Evolutionary conservation across 768 basidiomycete genomes (phyloP).

Genomic region (Pleurotus salmoneostramineus): DNA sequence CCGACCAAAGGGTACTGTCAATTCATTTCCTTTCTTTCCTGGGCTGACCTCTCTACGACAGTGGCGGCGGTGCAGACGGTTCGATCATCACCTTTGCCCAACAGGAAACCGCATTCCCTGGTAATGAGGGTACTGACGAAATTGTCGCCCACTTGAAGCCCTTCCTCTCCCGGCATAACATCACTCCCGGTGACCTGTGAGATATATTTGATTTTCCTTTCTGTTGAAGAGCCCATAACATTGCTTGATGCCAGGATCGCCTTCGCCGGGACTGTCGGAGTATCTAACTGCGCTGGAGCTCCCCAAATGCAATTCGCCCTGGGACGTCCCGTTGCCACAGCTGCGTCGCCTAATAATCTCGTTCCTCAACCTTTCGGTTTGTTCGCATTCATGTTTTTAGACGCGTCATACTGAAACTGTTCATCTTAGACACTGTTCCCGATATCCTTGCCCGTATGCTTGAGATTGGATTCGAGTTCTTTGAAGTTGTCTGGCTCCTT

Average conservation of each 20-base stretch:
- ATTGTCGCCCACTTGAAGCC: slow-evolving; percentile 31
- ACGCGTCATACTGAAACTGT: background rate
- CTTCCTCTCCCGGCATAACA: slow-evolving; percentile 28
- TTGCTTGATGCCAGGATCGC: slow-evolving; percentile 27
- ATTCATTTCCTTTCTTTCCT: background rate
- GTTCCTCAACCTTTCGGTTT: slow-evolving; percentile 24
- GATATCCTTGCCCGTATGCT: slow-evolving; percentile 17
- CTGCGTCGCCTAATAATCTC: slow-evolving; percentile 23
- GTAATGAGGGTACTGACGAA: slow-evolving; percentile 40
- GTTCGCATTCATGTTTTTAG: background rate
- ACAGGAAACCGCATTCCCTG: slow-evolving; percentile 35
- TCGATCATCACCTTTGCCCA: slow-evolving; percentile 42
- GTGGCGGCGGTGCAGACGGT: slow-evolving; percentile 45
- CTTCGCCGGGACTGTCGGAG: slow-evolving; percentile 39
- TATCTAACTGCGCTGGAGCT: slow-evolving; percentile 39
- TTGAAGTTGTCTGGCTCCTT: slow-evolving; percentile 32
- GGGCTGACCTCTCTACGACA: slow-evolving; percentile 8
- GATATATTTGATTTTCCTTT: slow-evolving; percentile 7
- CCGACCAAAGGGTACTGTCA: slow-evolving; percentile 15
- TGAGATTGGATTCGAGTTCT: slow-evolving; percentile 29
- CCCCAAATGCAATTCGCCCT: slow-evolving; percentile 37
- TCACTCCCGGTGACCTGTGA: slow-evolving; percentile 43
- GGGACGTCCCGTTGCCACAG: slow-evolving; percentile 30
- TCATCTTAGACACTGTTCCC: background rate
- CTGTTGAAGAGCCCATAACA: background rate